Base-by-base conservation (phyloP, 257 asterid species). In the Solanum commersonii region DNA sequence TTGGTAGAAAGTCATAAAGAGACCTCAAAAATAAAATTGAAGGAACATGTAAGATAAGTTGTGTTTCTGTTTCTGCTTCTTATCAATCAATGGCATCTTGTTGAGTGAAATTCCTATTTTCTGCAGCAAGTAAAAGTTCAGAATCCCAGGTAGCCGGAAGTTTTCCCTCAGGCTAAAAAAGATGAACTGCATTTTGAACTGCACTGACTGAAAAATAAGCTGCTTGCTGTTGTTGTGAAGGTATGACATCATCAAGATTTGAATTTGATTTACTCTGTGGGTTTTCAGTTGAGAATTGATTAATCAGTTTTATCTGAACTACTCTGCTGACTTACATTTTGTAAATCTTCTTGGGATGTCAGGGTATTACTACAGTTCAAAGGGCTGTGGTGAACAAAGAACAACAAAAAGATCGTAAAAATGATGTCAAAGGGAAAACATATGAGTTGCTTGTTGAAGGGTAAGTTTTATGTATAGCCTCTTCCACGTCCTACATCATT, bases 371-470 rank as follows among this genome's bases (percentile, higher is more conserved):
- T 73, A 88, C 97, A 27, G 95, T 95, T 87, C 98, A 95, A 87
- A 98, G 98, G 63, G 98, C 93, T 83, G 94, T 96, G 84, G 94
- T 96, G 82, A 93, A 94, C 89, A 95, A 91, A 72, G 91, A 91
- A 44, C 88, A 71, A 76, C 86, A 77, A 46, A 81, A 31, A 29
- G 85, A 81, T 29, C 31, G 44, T 29, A 81, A 49, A 52, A 49
- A 22, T 10, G 85, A 81, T 81, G 85, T 49, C 85, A 81, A 81
- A 5, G 85, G 85, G 85, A 91, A 92, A 88, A 89, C 67, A 88
- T 89, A 93, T 92, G 92, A 91, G 90, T 89, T 96, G 92, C 91
- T 96, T 63, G 98, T 94, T 29, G 99, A 96, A 94, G 99, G 98
- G 99, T 96, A 90, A 87, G 93, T 89, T 79, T 42, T 33, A 31